Evolutionary conservation across 2,329 filamentous ascomycete species (phyloP).

Genomic region (Arthrobotrys musiformis): DNA sequence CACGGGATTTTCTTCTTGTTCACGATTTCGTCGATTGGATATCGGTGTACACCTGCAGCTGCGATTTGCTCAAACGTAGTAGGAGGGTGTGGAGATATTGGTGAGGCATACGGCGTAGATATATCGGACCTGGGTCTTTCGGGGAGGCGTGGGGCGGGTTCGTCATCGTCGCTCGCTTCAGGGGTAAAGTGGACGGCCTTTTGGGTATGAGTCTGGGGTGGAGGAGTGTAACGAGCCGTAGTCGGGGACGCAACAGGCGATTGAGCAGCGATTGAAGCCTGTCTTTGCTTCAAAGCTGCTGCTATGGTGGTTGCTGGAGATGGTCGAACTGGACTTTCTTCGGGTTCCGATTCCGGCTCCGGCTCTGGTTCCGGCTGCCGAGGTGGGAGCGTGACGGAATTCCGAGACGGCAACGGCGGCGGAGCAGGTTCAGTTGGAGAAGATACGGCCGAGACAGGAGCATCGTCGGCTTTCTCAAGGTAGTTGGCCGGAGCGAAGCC

Average conservation of each 20-base stretch:
- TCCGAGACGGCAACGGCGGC: conserved; percentile 58
- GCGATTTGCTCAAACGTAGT: conserved; percentile 54
- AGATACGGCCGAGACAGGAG: conserved; percentile 64
- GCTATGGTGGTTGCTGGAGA: conserved; percentile 37
- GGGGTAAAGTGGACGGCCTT: conserved; percentile 54
- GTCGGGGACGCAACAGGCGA: conserved; percentile 18
- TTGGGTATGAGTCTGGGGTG: conserved; percentile 40
- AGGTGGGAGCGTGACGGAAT: conserved; percentile 40
- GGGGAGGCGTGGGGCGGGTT: conserved; percentile 38
- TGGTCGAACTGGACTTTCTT: conserved; percentile 32
- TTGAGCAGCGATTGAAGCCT: conserved; percentile 25
- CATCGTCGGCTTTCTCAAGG: conserved; percentile 72
- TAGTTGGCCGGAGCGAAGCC: conserved; percentile 97
- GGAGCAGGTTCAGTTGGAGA: conserved; percentile 56
- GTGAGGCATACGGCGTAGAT: conserved; percentile 40
- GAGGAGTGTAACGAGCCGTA: conserved; percentile 31
- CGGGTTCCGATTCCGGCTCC: conserved; percentile 31
- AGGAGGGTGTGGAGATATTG: conserved; percentile 39
- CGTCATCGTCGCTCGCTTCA: conserved; percentile 48
- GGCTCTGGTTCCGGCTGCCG: conserved; percentile 8
- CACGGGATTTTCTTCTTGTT: conserved; percentile 60
- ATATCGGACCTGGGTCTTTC: conserved; percentile 38
- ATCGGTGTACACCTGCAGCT: conserved; percentile 56
- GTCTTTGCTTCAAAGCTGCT: conserved; percentile 37
- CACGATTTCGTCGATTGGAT: conserved; percentile 59